Conservation (phyloP, 805 yeast species). For the Wickerhamiella allomyrinae region DNA sequence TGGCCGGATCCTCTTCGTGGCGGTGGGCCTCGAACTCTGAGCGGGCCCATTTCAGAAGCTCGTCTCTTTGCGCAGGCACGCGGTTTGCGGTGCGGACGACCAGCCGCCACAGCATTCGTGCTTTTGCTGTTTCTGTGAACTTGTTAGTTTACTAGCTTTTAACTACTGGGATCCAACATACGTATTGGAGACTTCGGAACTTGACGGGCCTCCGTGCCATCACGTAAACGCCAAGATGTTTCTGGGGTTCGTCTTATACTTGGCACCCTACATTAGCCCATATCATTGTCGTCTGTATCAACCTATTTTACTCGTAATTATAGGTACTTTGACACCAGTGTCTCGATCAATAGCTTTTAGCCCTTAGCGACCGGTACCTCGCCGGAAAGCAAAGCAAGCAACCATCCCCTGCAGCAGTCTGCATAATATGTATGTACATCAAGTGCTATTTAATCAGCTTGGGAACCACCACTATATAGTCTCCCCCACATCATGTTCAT, state of each 20-base stretch:
- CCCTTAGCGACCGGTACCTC: background rate
- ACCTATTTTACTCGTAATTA: too few species aligned
- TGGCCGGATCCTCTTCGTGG: conserved; percentile 20
- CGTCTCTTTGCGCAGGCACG: conserved; percentile 17
- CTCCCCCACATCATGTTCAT: conserved; percentile 8
- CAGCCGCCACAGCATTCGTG: conserved; percentile 23
- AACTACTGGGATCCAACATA: conserved; percentile 7
- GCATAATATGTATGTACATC: background rate
- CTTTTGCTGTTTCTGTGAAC: conserved; percentile 25
- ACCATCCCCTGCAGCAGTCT: background rate
- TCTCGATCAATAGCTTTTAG: too few species aligned
- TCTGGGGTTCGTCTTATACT: too few species aligned
- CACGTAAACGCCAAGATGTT: too few species aligned
- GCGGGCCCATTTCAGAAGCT: conserved; percentile 24
- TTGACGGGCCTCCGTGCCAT: background rate
- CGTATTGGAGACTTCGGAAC: conserved; percentile 15
- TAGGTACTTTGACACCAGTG: too few species aligned
- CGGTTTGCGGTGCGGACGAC: conserved; percentile 22
- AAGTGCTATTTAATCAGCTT: background rate
- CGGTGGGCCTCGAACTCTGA: conserved; percentile 21
- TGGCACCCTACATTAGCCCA: too few species aligned
- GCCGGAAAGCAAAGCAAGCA: background rate
- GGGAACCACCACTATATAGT: background rate
- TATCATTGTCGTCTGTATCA: too few species aligned
- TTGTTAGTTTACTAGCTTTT: conserved; percentile 8